A percentile compares a stretch with the other conserved stretches of the same genome.
Evolutionary conservation across 306 rosid species (phyloP).

Genomic region (Cucumis melo): DNA sequence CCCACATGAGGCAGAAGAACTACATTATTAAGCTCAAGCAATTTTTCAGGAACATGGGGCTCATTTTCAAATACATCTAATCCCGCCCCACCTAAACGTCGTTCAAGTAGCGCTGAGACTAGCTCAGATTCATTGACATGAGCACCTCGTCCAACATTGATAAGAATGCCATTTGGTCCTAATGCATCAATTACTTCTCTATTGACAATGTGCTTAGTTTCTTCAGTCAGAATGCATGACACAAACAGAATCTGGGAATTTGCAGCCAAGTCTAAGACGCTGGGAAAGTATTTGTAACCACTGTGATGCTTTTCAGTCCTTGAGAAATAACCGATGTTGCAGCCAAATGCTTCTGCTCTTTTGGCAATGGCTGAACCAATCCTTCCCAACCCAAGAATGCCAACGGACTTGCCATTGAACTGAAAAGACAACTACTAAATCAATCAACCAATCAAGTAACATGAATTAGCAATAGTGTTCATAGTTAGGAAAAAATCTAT

Average conservation of each 20-base stretch:
- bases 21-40: conserved; percentile 41
- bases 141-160: conserved; percentile 52
- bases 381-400: conserved; percentile 67
- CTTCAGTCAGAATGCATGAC: conserved; percentile 37
- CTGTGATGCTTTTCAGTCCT: conserved; percentile 35
- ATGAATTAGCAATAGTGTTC: background rate
- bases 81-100: conserved; percentile 58
- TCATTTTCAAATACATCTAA: conserved; percentile 64
- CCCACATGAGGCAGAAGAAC: conserved; percentile 59
- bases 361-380: conserved; percentile 61
- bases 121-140: conserved; percentile 38
- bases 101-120: conserved; percentile 41
- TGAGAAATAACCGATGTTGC: conserved; percentile 35
- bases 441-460: background rate
- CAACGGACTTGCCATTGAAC: conserved; percentile 55
- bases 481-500: background rate
- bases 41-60: conserved; percentile 38
- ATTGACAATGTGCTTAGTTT: conserved; percentile 46
- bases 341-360: conserved; percentile 51
- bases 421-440: conserved; percentile 19
- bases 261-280: conserved; percentile 33
- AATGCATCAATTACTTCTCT: conserved; percentile 44
- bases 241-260: conserved; percentile 38
- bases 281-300: conserved; percentile 34
- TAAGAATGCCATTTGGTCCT: conserved; percentile 52